Evolutionary conservation across 495 filamentous ascomycete genomes (phyloP), one percentile per base, ranked within the genome.

Genomic region (Rhizodiscina lignyota): DNA sequence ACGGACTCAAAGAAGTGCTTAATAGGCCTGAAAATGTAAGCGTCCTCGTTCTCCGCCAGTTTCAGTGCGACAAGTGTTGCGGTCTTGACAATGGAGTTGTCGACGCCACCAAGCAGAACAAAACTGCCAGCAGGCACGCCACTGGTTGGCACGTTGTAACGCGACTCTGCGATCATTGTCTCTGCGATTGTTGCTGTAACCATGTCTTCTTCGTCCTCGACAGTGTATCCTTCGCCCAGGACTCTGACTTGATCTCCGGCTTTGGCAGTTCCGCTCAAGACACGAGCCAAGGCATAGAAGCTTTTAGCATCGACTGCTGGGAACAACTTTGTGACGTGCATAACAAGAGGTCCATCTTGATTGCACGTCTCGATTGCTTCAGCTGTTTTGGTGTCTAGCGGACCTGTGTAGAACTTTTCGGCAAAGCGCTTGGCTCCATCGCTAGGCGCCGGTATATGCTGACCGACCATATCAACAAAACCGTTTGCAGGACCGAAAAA

Each of bases 151-250:
- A 97, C 77, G 42, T 86, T 91, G 53, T 97, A 97, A 43, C 84
- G 64, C 3, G 85, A 83, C 52, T 96, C 83, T n/a, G 80, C 79
- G 38, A 97, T 83, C 72, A 79, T 91, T 21, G 85, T 86, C 35
- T 86, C 76, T 8, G 72, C 71, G 36, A 97, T 81, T 4, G 79
- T 92, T n/a, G 84, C 83, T 41, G 70, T 59, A 5, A 76, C 79
- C 87, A 96, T 96, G 49, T 97, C 89, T 60, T 97, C 89, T 51
- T 96, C 91, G 47, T 97, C 89, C 49, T 97, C 89, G 13, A 93
- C 70, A 1, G 87, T 91, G 57, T 96, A 97, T 16, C 82, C 82
- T 52, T 97, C 89, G 18, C 89, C 89, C 1, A 97, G 71, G 18
- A 97, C 89, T 10, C 89, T 77, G 12, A 96, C 80, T 42, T 84